phyloP scores from a whole-genome alignment of 257 asterid species.

The Pogostemon cablin region DNA sequence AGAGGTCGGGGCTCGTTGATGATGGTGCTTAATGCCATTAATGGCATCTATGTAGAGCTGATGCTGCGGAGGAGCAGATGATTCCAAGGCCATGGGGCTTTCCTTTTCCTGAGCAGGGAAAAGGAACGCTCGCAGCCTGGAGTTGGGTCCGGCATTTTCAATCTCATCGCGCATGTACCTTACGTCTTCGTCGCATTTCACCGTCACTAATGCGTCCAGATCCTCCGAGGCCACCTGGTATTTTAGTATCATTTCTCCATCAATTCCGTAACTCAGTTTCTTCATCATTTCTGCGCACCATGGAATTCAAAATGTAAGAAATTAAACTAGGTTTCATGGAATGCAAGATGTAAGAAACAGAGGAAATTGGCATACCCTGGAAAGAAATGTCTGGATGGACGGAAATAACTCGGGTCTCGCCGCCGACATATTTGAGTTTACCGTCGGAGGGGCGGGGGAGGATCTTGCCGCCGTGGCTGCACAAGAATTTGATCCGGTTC shows the following conservation, averaged over 20 bases:
- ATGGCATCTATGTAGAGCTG: slow-evolving; percentile 77
- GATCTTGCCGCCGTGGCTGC: slow-evolving; percentile 90
- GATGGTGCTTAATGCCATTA: slow-evolving; percentile 53
- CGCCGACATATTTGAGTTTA: slow-evolving; percentile 85
- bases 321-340: neutral
- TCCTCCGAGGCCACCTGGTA: slow-evolving; percentile 79
- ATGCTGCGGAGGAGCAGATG: slow-evolving; percentile 22
- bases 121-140: slow-evolving; percentile 71
- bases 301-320: too few species aligned
- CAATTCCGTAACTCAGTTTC: slow-evolving; percentile 63
- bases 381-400: slow-evolving; percentile 58
- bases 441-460: slow-evolving; percentile 76
- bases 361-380: slow-evolving; percentile 42
- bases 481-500: slow-evolving; percentile 61
- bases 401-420: slow-evolving; percentile 84
- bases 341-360: neutral
- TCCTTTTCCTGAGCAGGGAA: slow-evolving; percentile 45
- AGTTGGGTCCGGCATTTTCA: slow-evolving; percentile 42
- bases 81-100: neutral
- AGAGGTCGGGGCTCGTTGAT: slow-evolving; percentile 56
- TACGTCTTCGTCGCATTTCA: slow-evolving; percentile 78
- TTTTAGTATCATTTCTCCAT: slow-evolving; percentile 75
- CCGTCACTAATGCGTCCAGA: slow-evolving; percentile 76
- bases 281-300: slow-evolving; percentile 65
- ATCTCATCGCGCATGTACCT: slow-evolving; percentile 75